phyloP scores from a whole-genome alignment of 345 rosid species.

The Arabidopsis suecica region DNA sequence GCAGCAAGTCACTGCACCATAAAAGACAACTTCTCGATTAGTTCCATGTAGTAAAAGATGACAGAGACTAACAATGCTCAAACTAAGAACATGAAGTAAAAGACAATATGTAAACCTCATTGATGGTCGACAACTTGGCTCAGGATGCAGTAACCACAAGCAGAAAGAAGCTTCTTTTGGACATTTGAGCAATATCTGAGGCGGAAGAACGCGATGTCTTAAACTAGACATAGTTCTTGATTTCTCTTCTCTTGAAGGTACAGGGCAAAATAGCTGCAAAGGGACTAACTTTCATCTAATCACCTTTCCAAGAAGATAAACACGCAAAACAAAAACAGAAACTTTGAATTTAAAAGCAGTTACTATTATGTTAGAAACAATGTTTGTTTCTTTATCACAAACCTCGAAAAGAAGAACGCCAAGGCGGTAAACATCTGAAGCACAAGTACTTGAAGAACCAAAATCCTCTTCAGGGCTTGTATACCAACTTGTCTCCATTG shows the following conservation, averaged over 20 bases:
- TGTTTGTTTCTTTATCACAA: conserved; percentile 22
- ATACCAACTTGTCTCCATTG: conserved; percentile 88
- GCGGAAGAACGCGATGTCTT: conserved; percentile 96
- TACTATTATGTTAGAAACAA: neutral
- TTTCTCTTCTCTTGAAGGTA: conserved; percentile 73
- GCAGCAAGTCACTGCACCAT: conserved; percentile 70
- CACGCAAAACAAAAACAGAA: conserved; percentile 1
- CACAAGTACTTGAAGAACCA: conserved; percentile 66
- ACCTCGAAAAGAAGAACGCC: conserved; percentile 98
- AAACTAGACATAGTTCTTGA: conserved; percentile 86
- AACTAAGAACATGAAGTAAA: neutral
- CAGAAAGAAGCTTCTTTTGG: conserved; percentile 96
- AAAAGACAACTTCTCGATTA: neutral
- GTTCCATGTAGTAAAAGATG: neutral
- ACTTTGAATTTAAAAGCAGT: conserved; percentile 27
- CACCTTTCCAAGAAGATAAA: conserved; percentile 33
- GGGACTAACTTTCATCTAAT: conserved; percentile 44
- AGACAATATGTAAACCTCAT: conserved; percentile 58
- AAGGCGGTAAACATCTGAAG: conserved; percentile 86
- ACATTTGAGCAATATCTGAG: conserved; percentile 81
- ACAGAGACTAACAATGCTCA: conserved; percentile 13
- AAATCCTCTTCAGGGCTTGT: conserved; percentile 85
- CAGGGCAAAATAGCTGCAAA: conserved; percentile 71
- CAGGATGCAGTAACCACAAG: conserved; percentile 92
- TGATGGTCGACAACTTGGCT: conserved; percentile 80